A percentile compares a stretch with the other conserved stretches of the same genome.
Conservation (phyloP, 2,329 filamentous ascomycete species). For the Aureobasidium uvarum region DNA sequence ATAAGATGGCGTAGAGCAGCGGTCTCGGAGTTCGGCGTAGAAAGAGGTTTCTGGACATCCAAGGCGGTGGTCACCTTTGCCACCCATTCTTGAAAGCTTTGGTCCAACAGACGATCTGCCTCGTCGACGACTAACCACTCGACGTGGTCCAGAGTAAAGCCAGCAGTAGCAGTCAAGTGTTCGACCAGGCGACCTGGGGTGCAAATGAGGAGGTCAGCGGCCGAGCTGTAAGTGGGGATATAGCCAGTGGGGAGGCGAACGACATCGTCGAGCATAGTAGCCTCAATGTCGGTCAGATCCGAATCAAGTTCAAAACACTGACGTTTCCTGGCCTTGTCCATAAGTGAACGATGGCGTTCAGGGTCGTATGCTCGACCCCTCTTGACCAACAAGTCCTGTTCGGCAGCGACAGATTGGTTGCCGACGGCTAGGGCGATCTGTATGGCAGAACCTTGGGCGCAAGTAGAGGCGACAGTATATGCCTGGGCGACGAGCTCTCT, state of each 20-base stretch:
- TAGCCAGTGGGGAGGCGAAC: constrained; percentile 56
- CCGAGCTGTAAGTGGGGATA: constrained; percentile 64
- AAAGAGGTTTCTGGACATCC: constrained; percentile 53
- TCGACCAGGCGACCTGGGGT: constrained; percentile 91
- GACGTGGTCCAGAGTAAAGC: constrained; percentile 74
- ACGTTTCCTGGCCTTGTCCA: constrained; percentile 41
- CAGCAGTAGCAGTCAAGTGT: constrained; percentile 78
- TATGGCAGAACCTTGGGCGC: constrained; percentile 67
- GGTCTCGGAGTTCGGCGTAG: constrained; percentile 34
- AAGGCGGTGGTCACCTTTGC: constrained; percentile 62
- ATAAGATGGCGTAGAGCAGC: constrained; percentile 33
- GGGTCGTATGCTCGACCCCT: constrained; percentile 63
- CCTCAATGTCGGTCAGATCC: constrained; percentile 36
- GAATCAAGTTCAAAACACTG: constrained; percentile 37
- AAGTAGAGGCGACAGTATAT: constrained; percentile 72
- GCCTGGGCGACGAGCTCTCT: constrained; percentile 87
- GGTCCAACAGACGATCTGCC: constrained; percentile 84
- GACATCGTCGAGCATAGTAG: constrained; percentile 40
- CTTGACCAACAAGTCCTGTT: constrained; percentile 62
- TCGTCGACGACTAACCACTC: constrained; percentile 92
- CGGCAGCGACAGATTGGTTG: constrained; percentile 67
- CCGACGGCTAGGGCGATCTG: constrained; percentile 81
- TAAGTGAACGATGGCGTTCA: constrained; percentile 52
- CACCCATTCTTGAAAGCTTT: constrained; percentile 92
- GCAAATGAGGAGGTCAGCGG: constrained; percentile 83